A percentile compares a stretch with the other conserved stretches of the same genome.
phyloP scores from a whole-genome alignment of 345 rosid genomes.

The Camelina neglecta region DNA sequence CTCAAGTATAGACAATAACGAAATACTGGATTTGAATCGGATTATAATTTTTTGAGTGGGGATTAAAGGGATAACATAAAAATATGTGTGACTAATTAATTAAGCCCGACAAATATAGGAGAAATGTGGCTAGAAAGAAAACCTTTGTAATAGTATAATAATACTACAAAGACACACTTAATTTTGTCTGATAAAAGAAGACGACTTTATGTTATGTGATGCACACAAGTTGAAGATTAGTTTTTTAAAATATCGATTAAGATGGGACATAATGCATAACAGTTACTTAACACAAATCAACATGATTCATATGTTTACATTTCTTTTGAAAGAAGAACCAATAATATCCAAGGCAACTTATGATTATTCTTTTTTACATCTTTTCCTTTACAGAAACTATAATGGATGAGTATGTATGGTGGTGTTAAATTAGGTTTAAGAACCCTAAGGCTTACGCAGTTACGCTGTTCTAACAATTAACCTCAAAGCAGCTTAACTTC shows the following conservation, averaged over 20 bases:
- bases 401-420: constrained; percentile 3
- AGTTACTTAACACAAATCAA: constrained; percentile 40
- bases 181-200: constrained; percentile 42
- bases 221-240: constrained; percentile 34
- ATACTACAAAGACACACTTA: constrained; percentile 41
- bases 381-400: constrained; percentile 33
- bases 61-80: constrained; percentile 40
- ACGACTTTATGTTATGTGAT: constrained; percentile 41
- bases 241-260: constrained; percentile 17
- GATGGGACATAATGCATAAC: constrained; percentile 44
- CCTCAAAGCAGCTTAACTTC: constrained; percentile 14
- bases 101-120: constrained; percentile 45
- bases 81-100: constrained; percentile 28
- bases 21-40: background rate
- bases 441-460: constrained; percentile 3
- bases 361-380: background rate
- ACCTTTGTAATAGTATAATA: background rate
- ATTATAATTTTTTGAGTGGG: constrained; percentile 32
- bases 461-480: background rate
- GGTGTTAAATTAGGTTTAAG: constrained; percentile 28
- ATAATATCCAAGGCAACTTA: constrained; percentile 7
- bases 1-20: background rate
- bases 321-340: constrained; percentile 28
- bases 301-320: constrained; percentile 41
- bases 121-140: constrained; percentile 43